phyloP scores from a whole-genome alignment of 345 rosid genomes.

The Eucalyptus marginata region DNA sequence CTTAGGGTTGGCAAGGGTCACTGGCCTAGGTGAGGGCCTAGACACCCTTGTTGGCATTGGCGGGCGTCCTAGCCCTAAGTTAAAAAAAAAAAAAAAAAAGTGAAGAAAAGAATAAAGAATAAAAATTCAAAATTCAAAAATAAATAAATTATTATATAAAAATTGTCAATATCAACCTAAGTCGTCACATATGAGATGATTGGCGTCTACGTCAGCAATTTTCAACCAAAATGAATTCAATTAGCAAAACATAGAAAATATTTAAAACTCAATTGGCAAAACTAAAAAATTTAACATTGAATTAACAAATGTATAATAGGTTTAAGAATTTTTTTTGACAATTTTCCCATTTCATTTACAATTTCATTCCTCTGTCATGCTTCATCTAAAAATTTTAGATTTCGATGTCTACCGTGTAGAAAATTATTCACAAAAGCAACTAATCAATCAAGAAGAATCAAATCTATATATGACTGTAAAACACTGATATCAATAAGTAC shows the following conservation, averaged over 20 bases:
- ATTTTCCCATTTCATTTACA: background rate
- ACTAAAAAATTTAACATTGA: fast-evolving
- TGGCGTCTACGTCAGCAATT: fast-evolving
- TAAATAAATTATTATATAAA: no score
- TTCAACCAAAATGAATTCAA: no score
- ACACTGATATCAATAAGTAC: no score
- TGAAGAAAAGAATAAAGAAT: no score
- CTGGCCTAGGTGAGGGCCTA: fast-evolving
- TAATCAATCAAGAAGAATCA: no score
- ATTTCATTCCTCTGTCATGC: background rate
- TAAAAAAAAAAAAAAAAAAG: no score
- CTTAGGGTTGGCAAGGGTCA: background rate
- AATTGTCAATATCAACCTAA: fast-evolving
- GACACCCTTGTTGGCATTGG: fast-evolving
- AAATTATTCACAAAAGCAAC: no score
- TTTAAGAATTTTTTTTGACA: no score
- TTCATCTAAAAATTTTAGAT: background rate
- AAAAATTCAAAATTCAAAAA: no score
- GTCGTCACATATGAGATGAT: fast-evolving
- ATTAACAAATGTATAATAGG: background rate
- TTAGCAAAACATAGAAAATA: fast-evolving
- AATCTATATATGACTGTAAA: no score
- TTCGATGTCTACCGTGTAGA: background rate
- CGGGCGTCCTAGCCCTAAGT: fast-evolving
- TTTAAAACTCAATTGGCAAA: fast-evolving